Evolutionary conservation across 1,284 basidiomycete species (phyloP).

Genomic region (Xanthoconium separans): DNA sequence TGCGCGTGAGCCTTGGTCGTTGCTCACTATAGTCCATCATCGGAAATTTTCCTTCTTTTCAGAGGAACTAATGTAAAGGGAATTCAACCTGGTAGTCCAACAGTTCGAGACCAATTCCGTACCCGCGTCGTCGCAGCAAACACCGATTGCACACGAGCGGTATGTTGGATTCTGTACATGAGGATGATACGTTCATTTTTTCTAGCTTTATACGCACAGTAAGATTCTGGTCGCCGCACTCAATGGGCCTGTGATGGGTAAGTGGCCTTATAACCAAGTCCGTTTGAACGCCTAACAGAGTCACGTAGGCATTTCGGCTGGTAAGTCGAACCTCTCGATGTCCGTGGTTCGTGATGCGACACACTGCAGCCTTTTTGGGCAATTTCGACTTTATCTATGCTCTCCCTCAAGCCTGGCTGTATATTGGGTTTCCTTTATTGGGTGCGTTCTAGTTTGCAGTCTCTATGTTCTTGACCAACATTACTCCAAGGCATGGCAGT

Average conservation of each 20-base stretch:
- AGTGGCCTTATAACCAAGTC: neutral
- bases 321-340: slow-evolving; percentile 31
- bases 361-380: slow-evolving; percentile 56
- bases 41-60: neutral
- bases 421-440: slow-evolving; percentile 66
- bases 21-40: neutral
- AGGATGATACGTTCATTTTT: too few species aligned
- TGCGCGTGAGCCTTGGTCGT: slow-evolving; percentile 54
- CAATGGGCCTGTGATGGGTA: slow-evolving; percentile 73
- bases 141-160: slow-evolving; percentile 62
- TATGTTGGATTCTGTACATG: slow-evolving; percentile 31
- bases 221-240: slow-evolving; percentile 67
- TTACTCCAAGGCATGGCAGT: slow-evolving; percentile 50
- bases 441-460: slow-evolving; percentile 39
- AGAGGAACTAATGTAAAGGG: slow-evolving; percentile 57
- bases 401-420: slow-evolving; percentile 60
- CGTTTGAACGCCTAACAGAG: slow-evolving; percentile 1
- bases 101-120: slow-evolving; percentile 45
- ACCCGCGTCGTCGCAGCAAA: slow-evolving; percentile 47
- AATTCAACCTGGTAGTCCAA: slow-evolving; percentile 14
- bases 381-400: slow-evolving; percentile 74
- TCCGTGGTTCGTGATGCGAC: neutral
- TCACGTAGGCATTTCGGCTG: slow-evolving; percentile 61
- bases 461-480: slow-evolving; percentile 1
- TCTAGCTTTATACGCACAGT: slow-evolving; percentile 60